Evolutionary conservation across 176 grass and related monocot genomes (phyloP), one percentile per base, ranked within the genome.

Genomic region (Avena eriantha): DNA sequence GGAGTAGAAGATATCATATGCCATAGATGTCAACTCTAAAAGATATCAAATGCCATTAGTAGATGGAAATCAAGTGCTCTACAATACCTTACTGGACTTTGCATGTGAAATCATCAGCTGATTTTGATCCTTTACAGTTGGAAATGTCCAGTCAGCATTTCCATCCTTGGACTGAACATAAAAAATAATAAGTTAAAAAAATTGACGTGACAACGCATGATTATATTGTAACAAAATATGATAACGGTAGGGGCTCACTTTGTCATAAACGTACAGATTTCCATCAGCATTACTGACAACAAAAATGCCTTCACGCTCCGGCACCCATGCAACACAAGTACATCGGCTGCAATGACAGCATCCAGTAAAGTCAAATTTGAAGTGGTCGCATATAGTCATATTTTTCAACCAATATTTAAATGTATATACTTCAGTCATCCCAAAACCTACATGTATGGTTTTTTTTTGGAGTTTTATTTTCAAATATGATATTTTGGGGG

Each of bases 191-290:
- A 86, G 79, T 41, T 85, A 48, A 66, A 84, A 66, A 84, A 80
- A 31, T 53, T 55, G 46, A 78, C 65, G 14, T 82, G 73, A 86
- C 35, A 21, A 64, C 31, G 68, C 78, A 36, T 43, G 31, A 84
- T 46, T 45, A 88, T 39, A 47, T 59, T n/a, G 29, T 57, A 54
- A 82, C 19, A 67, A 76, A 39, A 61, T 51, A 85, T 13, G 34
- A 78, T 72, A 26, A 87, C 45, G 79, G 78, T 78, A 76, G 74
- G 67, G 82, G 36, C 92, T 86, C 80, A 96, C 97, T 89, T 96
- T 99, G 83, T 99, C 97, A 93, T 99, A 99, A 35, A 96, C 87
- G 73, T 93, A 99, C 59, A 99, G 76, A 87, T 96, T 99, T 55
- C 94, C 94, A 65, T 99, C 92, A 69, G 94, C 92, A 70, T 99